These are phyloP conservation scores for Cystobasidium onofrii DNA, from an alignment of 768 basidiomycete species.

Conservation along the genomic window DNA sequence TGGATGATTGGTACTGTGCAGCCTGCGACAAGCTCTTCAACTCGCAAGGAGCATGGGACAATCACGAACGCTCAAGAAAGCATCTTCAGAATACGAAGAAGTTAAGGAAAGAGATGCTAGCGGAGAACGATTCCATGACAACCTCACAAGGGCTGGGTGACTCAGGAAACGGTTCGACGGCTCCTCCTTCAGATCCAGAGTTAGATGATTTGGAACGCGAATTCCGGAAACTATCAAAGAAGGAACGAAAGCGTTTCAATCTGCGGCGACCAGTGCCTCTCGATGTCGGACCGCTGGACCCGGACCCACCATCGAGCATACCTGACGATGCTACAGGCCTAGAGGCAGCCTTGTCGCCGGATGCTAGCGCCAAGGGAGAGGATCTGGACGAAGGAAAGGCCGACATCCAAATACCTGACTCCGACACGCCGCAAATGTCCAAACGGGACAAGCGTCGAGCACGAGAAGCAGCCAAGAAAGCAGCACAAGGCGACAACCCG, in stretches of 20 bases:
- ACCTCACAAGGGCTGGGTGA: constrained; percentile 52
- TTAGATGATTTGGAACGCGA: constrained; percentile 30
- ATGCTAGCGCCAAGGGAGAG: background rate
- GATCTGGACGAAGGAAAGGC: background rate
- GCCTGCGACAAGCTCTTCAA: constrained; percentile 81
- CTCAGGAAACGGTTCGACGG: constrained; percentile 30
- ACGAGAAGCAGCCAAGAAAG: constrained; percentile 52
- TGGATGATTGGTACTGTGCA: constrained; percentile 88
- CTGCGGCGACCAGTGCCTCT: background rate
- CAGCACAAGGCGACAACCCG: background rate
- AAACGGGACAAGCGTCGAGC: constrained; percentile 77
- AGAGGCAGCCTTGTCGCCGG: background rate
- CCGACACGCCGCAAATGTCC: constrained; percentile 47
- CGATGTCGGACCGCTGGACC: too few species aligned
- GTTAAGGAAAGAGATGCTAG: constrained; percentile 66
- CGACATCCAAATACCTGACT: background rate
- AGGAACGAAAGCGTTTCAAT: constrained; percentile 30
- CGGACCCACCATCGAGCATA: too few species aligned
- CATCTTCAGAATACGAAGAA: constrained; percentile 79
- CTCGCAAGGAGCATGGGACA: constrained; percentile 89
- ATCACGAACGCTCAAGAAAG: constrained; percentile 91
- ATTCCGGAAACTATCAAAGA: constrained; percentile 26
- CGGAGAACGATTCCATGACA: constrained; percentile 53
- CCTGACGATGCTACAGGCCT: too few species aligned
- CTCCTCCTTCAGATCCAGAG: constrained; percentile 24